Base-by-base conservation (phyloP, 1,284 basidiomycete species). In the Ceratobasidium sp. region DNA sequence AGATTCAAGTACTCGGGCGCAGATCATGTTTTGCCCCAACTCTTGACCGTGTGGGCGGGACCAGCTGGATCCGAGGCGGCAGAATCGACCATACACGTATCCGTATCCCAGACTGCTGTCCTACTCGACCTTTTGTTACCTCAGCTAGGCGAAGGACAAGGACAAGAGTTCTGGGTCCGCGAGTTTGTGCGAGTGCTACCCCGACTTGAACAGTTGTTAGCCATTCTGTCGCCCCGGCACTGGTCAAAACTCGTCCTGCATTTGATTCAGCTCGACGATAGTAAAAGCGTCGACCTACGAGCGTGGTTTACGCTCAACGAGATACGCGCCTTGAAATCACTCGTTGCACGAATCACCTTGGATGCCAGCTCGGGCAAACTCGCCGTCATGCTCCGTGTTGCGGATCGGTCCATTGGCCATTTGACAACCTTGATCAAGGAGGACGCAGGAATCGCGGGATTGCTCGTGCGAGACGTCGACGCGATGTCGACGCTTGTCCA, bases 91-190 rank as follows among this genome's bases (percentile, higher is more conserved):
- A 47, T 49, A 29, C 58, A 62, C 31, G 49, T 62, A n/a, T 2
- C 17, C 43, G 45, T 62, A n/a, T 62, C 58, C n/a, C 58, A 62
- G 29, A 62, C 58, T 13, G 42, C 58, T 10, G 42, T 62, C 3
- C 79, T 92, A 52, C 74, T 90, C 43, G 84, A 88, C 73, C 79
- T 80, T 70, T 75, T 89, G 35, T 77, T 91, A 0, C 87, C 87
- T n/a, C 75, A 75, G 54, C 70, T 76, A 71, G 75, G 27, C 65
- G 72, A 60, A 50, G 69, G 58, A 70, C 53, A 68, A 38, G 69
- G 76, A 17, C 75, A 76, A 6, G 75, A 76, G 35, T 65, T 34
- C 22, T 91, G 87, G 87, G 76, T 84, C 0, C 79, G 80, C 0
- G 77, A 77, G n/a, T 82, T 89, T 7, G 77, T 92, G 31, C 87